Evolutionary conservation across 805 yeast species (phyloP).

Genomic region (Cyberlindnera petersonii): DNA sequence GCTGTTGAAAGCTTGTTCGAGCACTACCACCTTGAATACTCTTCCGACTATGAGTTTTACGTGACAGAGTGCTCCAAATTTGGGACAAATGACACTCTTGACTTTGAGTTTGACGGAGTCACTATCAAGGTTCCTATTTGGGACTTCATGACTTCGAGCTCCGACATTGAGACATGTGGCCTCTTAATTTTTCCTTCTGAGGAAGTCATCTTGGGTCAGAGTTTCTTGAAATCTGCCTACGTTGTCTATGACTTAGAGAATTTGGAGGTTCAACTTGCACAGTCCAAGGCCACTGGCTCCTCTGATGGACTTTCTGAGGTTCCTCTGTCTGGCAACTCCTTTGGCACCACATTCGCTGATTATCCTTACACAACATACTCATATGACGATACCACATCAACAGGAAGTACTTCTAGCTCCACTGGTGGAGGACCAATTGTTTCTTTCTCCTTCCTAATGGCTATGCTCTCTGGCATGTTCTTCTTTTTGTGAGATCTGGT

Average conservation of each 20-base stretch:
- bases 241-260: slow-evolving; percentile 64
- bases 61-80: slow-evolving; percentile 2
- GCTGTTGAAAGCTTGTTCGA: slow-evolving; percentile 14
- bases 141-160: slow-evolving; percentile 1
- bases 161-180: slow-evolving; percentile 4
- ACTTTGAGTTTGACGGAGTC: slow-evolving; percentile 6
- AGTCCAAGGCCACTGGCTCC: too few species aligned
- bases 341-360: too few species aligned
- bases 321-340: too few species aligned
- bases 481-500: too few species aligned
- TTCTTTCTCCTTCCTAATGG: too few species aligned
- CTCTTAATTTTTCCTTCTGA: slow-evolving; percentile 16
- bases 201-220: slow-evolving; percentile 53
- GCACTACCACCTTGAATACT: slow-evolving; percentile 31
- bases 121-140: slow-evolving; percentile 4
- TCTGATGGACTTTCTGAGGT: too few species aligned
- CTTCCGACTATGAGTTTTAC: slow-evolving; percentile 1
- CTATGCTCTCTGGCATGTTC: too few species aligned
- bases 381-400: too few species aligned
- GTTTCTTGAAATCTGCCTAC: slow-evolving; percentile 61
- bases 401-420: too few species aligned
- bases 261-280: slow-evolving; percentile 14
- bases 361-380: too few species aligned
- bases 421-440: too few species aligned
- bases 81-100: neutral